Evolutionary conservation across 2,329 filamentous ascomycete species (phyloP).

Genomic region (Xylaria sp.): DNA sequence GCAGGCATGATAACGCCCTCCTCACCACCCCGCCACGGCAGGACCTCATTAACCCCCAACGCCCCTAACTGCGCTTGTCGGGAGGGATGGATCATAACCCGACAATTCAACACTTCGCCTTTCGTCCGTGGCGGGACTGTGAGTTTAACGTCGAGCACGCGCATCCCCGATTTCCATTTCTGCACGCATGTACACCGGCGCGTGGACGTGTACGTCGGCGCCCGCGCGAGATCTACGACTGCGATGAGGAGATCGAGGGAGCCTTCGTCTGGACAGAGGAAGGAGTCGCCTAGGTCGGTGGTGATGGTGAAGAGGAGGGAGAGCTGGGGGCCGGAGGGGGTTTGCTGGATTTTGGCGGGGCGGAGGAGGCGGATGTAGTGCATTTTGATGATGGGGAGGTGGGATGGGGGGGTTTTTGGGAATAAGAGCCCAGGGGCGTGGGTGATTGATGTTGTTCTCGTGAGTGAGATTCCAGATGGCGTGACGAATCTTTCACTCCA

Average conservation of each 20-base stretch:
- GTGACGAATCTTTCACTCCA: no score
- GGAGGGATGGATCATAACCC: conserved; percentile 20
- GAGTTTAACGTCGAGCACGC: conserved; percentile 35
- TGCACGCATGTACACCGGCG: not conserved
- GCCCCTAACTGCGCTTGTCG: conserved; percentile 15
- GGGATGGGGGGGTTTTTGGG: not conserved
- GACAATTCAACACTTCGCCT: conserved; percentile 17
- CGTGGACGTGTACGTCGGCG: not conserved
- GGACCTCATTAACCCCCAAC: conserved; percentile 16
- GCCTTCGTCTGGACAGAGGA: conserved; percentile 41
- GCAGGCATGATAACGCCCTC: conserved; percentile 27
- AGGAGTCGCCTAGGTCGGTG: conserved; percentile 53
- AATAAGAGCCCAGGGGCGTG: not conserved
- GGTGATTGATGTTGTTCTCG: no score
- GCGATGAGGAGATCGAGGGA: conserved; percentile 40
- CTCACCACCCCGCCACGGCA: conserved; percentile 14
- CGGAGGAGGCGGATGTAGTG: conserved; percentile 54
- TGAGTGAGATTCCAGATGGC: no score
- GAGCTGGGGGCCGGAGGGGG: conserved; percentile 4
- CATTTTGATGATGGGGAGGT: conserved; percentile 34
- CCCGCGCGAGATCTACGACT: conserved; percentile 30
- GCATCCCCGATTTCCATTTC: conserved; percentile 34
- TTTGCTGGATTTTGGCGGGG: conserved; percentile 36
- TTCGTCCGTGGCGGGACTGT: conserved; percentile 14
- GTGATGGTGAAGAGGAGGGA: conserved; percentile 49